A percentile compares a stretch with the other conserved stretches of the same genome.
These are phyloP conservation scores for Furculomyces boomerangus DNA, from an alignment of 371 early-diverging fungal species.

Conservation along the genomic window DNA sequence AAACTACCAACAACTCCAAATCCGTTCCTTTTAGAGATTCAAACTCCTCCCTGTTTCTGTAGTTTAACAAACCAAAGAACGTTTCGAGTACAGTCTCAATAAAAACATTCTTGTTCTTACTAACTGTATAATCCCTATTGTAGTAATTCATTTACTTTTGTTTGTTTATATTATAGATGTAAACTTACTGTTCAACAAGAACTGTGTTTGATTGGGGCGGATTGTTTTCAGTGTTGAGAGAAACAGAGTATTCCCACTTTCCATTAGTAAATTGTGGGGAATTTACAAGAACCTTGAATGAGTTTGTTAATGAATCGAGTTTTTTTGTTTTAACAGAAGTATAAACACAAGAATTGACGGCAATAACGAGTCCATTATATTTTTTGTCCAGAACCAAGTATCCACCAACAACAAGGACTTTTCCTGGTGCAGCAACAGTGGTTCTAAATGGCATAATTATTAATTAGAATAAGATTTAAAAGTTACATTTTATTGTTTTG, in stretches of 20 bases:
- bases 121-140: background rate
- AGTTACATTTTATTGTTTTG: too few species aligned
- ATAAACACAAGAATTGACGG: constrained; percentile 68
- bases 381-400: constrained; percentile 76
- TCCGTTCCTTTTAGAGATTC: constrained; percentile 15
- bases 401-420: constrained; percentile 86
- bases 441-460: constrained; percentile 9
- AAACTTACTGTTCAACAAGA: too few species aligned
- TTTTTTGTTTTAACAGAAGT: constrained; percentile 29
- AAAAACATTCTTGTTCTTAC: constrained; percentile 23
- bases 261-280: constrained; percentile 10
- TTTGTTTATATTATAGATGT: too few species aligned
- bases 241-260: constrained; percentile 7
- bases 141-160: too few species aligned
- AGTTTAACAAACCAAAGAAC: constrained; percentile 19
- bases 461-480: too few species aligned
- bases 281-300: constrained; percentile 1
- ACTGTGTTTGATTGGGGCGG: background rate
- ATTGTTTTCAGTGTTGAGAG: background rate
- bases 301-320: background rate
- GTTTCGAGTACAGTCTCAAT: constrained; percentile 27
- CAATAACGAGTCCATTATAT: constrained; percentile 67
- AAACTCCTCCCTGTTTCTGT: constrained; percentile 19
- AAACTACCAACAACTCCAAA: constrained; percentile 40
- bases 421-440: constrained; percentile 78